Base-by-base conservation (phyloP, 148 eudicot genomes). In the Chenopodium suecicum region DNA sequence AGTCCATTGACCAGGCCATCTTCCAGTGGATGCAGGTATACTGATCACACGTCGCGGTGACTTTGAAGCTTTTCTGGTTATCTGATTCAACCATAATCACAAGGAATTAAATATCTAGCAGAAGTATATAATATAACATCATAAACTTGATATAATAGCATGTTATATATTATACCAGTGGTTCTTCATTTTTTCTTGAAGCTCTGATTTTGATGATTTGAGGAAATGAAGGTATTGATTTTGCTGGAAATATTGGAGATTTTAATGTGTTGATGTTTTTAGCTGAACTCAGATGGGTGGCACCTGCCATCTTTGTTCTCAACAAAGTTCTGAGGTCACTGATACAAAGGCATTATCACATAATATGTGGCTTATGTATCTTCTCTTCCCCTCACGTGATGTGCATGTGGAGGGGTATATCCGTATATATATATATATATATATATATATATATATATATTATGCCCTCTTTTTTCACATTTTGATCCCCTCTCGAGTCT, bases 1-100 rank as follows among this genome's bases (percentile, higher is more conserved):
- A 10, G 31, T 89, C 91, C 90, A 89, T 70, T 84, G 83, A n/a
- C 86, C 89, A 56, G 81, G 70, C 89, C 87, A 82, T 77, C 81
- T 84, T 71, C 89, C 89, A 31, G 81, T 82, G 25, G 91, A 64
- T 46, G 87, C 87, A 8, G 91, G 83, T 76, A 91, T 81, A 14
- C 78, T 89, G 37, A 89, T 60, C 70, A 88, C 64, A 1, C 87
- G 80, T 1, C 85, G 80, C 8, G 81, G 65, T 47, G 80, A 48
- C 75, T 79, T 85, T 7, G 84, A 67, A 63, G 31, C 88, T 74
- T 81, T 85, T 77, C 78, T 90, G 0, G 82, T 68, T 46, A 76
- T 79, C 85, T 83, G 68, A 48, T 29, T 23, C 46, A 79, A n/a
- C 13, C 13, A 73, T 34, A 73, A 9, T 1, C 9, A 74, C 70